Percentiles rank a stretch among this genome's conserved stretches.
Evolutionary conservation across 2,329 filamentous ascomycete genomes (phyloP).

Genomic region (Sordariomycetes sp.): DNA sequence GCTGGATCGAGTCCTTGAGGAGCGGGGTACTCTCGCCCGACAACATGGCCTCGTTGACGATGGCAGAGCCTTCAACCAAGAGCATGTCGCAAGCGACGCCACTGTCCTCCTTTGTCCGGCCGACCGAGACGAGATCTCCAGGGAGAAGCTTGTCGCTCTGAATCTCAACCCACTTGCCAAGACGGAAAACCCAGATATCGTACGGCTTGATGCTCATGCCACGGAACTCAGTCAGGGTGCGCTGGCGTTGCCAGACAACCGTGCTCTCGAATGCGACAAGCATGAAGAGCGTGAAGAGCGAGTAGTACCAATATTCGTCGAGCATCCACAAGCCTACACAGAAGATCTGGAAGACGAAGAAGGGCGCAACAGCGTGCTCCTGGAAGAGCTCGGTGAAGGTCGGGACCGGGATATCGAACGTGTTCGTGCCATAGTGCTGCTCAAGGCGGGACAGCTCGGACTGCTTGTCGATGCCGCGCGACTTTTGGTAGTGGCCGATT

Average conservation of each 20-base stretch:
- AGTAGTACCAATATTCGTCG: slow-evolving; percentile 99
- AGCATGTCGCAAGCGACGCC: slow-evolving; percentile 97
- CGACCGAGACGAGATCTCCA: slow-evolving; percentile 86
- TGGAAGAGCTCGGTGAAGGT: slow-evolving; percentile 94
- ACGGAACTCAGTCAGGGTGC: slow-evolving; percentile 91
- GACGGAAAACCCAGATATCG: slow-evolving; percentile 81
- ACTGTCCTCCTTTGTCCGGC: slow-evolving; percentile 90
- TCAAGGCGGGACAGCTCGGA: slow-evolving; percentile 72
- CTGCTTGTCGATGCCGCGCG: slow-evolving; percentile 62
- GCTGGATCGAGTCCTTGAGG: slow-evolving; percentile 89
- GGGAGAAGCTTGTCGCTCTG: slow-evolving; percentile 88
- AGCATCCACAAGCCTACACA: slow-evolving; percentile 98
- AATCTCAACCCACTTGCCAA: slow-evolving; percentile 80
- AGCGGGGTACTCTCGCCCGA: slow-evolving; percentile 96
- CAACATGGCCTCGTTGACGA: slow-evolving; percentile 99
- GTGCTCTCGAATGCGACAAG: slow-evolving; percentile 95
- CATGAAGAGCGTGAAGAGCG: slow-evolving; percentile 97
- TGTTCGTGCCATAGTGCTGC: slow-evolving; percentile 92
- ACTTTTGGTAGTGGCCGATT: slow-evolving; percentile 70
- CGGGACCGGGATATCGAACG: slow-evolving; percentile 95
- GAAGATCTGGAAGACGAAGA: slow-evolving; percentile 99
- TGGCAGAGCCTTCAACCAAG: slow-evolving; percentile 85
- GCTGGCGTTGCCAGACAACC: slow-evolving; percentile 97
- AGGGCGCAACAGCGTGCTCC: slow-evolving; percentile 95
- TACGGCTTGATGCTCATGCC: slow-evolving; percentile 99